Evolutionary conservation across 2,329 filamentous ascomycete genomes (phyloP).

Genomic region (Pseudogymnoascus destructans): DNA sequence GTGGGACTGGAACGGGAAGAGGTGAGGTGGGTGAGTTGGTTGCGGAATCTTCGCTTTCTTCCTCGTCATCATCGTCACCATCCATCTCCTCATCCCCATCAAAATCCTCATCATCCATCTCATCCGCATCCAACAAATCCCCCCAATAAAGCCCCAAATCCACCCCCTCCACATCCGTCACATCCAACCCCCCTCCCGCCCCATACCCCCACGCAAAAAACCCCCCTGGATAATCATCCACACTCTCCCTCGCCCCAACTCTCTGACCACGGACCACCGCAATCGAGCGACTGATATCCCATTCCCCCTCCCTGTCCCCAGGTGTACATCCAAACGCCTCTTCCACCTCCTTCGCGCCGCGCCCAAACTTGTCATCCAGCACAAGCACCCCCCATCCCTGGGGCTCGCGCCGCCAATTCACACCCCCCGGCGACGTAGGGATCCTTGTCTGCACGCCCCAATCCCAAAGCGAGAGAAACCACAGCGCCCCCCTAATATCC

Average conservation of each 20-base stretch:
- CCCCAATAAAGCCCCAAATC: not conserved
- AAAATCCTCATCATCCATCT: not conserved
- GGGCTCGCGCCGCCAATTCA: not conserved
- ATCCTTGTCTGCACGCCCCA: not conserved
- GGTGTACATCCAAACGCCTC: not conserved
- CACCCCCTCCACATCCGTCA: not conserved
- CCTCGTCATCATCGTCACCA: not conserved
- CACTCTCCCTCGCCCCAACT: not conserved
- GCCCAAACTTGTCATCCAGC: conserved; percentile 10
- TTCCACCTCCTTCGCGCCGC: not conserved
- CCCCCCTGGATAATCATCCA: not conserved
- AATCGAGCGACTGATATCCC: not conserved
- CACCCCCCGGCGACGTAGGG: not conserved
- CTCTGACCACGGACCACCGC: not conserved
- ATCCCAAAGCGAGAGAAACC: conserved; percentile 11
- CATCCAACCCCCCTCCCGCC: not conserved
- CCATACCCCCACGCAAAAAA: not conserved
- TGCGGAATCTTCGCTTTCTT: not conserved
- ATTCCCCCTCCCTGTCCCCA: not conserved
- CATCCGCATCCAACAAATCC: not conserved
- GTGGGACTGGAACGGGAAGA: not conserved
- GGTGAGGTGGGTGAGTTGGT: not conserved
- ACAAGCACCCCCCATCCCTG: conserved; percentile 23
- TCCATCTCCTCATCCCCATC: not conserved
- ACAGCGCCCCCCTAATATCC: conserved; percentile 20